Evolutionary conservation across 495 filamentous ascomycete species (phyloP).

Genomic region (Aspergillus kassunensis): DNA sequence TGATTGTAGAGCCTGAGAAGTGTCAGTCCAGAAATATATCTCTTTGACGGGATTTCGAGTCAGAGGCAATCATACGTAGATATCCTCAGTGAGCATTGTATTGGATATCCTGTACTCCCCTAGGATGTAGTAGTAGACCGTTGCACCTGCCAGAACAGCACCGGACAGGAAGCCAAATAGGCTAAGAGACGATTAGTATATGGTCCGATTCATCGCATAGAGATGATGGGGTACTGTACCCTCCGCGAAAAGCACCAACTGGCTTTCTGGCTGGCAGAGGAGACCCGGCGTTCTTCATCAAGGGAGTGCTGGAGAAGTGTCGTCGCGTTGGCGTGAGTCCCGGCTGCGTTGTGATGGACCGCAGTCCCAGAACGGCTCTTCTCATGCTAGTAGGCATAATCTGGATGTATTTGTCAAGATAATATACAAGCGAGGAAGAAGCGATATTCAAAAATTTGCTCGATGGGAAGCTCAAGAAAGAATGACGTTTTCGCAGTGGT

Average conservation of each 20-base stretch:
- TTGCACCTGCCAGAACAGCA: slow-evolving; percentile 69
- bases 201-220: neutral
- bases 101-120: slow-evolving; percentile 93
- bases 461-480: slow-evolving; percentile 19
- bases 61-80: slow-evolving; percentile 65
- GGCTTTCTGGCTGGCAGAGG: slow-evolving; percentile 71
- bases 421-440: slow-evolving; percentile 1
- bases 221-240: slow-evolving; percentile 47
- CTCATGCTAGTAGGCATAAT: slow-evolving; percentile 23
- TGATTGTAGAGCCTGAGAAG: slow-evolving; percentile 71
- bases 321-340: slow-evolving; percentile 18
- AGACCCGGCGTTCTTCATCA: slow-evolving; percentile 28
- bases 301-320: slow-evolving; percentile 35
- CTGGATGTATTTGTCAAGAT: neutral
- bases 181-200: slow-evolving; percentile 39
- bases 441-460: slow-evolving; percentile 10
- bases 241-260: slow-evolving; percentile 87
- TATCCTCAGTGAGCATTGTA: slow-evolving; percentile 91
- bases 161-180: slow-evolving; percentile 93
- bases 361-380: slow-evolving; percentile 22
- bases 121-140: slow-evolving; percentile 86
- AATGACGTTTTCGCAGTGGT: slow-evolving; percentile 32
- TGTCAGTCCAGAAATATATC: neutral
- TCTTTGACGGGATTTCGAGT: neutral
- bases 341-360: slow-evolving; percentile 26